Conservation (phyloP, 2,329 filamentous ascomycete species). For the Torrubiella hemipterigena region DNA sequence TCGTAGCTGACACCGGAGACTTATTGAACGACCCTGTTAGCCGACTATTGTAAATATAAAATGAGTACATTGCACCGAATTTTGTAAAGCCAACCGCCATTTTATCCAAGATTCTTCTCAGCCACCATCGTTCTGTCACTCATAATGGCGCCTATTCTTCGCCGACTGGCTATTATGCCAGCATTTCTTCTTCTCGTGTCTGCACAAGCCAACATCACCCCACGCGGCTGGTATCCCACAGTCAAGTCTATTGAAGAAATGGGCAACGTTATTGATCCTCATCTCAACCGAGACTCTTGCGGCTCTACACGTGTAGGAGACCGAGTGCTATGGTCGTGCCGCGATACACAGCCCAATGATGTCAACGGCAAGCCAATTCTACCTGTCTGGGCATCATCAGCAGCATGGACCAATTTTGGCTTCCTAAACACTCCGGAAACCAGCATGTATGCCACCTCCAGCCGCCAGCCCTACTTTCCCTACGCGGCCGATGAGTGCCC, state of each 20-base stretch:
- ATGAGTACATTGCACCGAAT: too few species aligned
- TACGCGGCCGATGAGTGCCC: background rate
- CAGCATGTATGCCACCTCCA: background rate
- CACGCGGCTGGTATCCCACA: too few species aligned
- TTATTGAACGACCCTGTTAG: too few species aligned
- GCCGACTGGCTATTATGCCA: too few species aligned
- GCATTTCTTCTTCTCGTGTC: too few species aligned
- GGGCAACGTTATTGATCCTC: background rate
- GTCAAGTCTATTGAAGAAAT: constrained; percentile 21
- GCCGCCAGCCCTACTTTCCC: background rate
- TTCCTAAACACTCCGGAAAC: background rate
- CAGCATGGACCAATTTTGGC: background rate
- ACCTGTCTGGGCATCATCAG: background rate
- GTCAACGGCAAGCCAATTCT: background rate
- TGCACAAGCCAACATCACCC: too few species aligned
- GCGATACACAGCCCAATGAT: background rate
- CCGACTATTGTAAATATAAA: too few species aligned
- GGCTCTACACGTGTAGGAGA: background rate
- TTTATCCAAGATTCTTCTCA: too few species aligned
- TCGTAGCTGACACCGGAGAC: too few species aligned
- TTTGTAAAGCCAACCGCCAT: too few species aligned
- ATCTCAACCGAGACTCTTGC: constrained; percentile 1
- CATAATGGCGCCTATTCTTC: too few species aligned
- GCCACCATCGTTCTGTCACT: too few species aligned
- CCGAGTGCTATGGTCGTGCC: background rate